Conservation (phyloP, 805 yeast genomes). For the Lachancea quebecensis region DNA sequence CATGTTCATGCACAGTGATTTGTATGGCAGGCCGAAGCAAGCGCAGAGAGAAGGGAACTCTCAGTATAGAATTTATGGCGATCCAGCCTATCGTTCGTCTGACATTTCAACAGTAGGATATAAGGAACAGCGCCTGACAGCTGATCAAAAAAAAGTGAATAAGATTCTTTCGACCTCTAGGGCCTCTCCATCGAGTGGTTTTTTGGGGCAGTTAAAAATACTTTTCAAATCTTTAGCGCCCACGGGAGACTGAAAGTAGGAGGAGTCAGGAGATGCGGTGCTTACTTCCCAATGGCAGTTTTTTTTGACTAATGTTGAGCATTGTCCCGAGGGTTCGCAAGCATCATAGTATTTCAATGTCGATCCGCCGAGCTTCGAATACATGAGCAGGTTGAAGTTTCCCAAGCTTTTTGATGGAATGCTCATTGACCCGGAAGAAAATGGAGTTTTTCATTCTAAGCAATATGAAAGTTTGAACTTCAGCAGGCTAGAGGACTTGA, state of each 20-base stretch:
- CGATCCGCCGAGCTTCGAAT: constrained; percentile 2
- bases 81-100: constrained; percentile 1
- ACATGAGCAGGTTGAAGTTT: neutral
- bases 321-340: constrained; percentile 1
- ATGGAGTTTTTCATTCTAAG: neutral
- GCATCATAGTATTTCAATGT: neutral
- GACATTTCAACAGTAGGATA: neutral
- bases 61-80: constrained; percentile 1
- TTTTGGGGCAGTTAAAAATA: constrained; percentile 3
- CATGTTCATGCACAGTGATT: constrained; percentile 1
- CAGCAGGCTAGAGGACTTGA: neutral
- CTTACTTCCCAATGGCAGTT: constrained; percentile 1
- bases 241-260: constrained; percentile 1
- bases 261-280: constrained; percentile 3
- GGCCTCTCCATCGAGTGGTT: constrained; percentile 3
- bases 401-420: constrained; percentile 1
- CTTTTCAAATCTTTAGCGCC: neutral
- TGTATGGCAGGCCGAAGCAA: neutral
- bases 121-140: constrained; percentile 1
- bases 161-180: constrained; percentile 1
- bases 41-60: neutral
- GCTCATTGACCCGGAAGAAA: neutral
- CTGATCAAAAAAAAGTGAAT: neutral
- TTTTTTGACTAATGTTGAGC: constrained; percentile 2
- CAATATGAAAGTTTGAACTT: neutral